Base-by-base conservation (phyloP, 208 protist species). In the Porcisia deanei region DNA sequence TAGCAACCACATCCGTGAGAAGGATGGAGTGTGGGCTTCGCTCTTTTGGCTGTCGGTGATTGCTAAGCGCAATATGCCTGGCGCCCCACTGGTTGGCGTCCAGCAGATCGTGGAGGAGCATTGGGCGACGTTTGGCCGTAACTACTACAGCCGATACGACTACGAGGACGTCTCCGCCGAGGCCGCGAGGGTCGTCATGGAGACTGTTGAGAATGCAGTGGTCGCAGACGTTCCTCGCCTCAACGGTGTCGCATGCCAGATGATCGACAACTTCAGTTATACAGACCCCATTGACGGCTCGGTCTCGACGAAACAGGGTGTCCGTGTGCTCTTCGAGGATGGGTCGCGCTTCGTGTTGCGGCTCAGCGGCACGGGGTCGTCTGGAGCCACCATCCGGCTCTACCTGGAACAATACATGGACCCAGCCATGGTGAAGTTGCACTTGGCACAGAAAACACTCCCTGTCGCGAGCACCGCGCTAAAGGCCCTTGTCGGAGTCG, bases 21-120 rank as follows among this genome's bases (percentile, higher is more conserved):
- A 99, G 85, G 99, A 99, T 83, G 98, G 99, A 53, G 80, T 99
- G 30, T 99, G 99, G 98, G 98, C 99, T 3, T 90, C 97, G 10
- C 88, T 99, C 34, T 94, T 93, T 73, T 99, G 98, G 98, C 86
- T 99, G 22, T 96, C 94, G 22, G 91, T 99, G 43, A 72, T 99
- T n/a, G 97, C 98, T 7, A 71, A 61, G 57, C 71, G 57, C 30
- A 81, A 84, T 22, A 78, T 81, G 60, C 63, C 76, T 20, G 77
- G 30, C 43, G 80, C 87, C 25, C 77, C 76, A 14, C 84, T 99
- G 30, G 81, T 98, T 1, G 82, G 87, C 22, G 89, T 99, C 49
- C 82, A 92, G 63, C 86, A 98, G 20, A 88, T 99, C 37, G 89
- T 98, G 9, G 80, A 91, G 71, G 76, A 93, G 57, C 98, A 99